Conservation (phyloP, 2,329 filamentous ascomycete species). For the Colletotrichum limetticola region DNA sequence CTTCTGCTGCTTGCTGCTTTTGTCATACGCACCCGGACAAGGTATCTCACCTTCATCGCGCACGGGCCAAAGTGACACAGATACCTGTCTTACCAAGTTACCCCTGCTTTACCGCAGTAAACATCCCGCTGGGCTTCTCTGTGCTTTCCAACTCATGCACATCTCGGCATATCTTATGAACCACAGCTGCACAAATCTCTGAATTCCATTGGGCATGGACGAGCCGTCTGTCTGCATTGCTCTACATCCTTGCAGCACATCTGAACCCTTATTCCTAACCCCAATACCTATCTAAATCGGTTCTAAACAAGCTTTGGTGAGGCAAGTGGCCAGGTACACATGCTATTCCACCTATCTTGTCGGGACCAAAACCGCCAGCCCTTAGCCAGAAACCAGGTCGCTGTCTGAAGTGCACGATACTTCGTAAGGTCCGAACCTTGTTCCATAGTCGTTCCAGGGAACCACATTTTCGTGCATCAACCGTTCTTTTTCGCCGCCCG, state of each 20-base stretch:
- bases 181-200: slow-evolving; percentile 1
- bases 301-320: not conserved
- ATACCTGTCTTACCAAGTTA: slow-evolving; percentile 7
- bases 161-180: slow-evolving; percentile 24
- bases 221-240: not conserved
- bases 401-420: not conserved
- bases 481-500: not conserved
- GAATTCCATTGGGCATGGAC: not conserved
- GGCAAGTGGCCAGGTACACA: not conserved
- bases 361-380: not conserved
- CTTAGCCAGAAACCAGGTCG: too few relatives aligned
- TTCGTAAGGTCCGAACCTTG: not conserved
- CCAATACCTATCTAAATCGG: not conserved
- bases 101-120: slow-evolving; percentile 26
- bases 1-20: slow-evolving; percentile 12
- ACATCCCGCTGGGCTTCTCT: slow-evolving; percentile 8
- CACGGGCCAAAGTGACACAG: slow-evolving; percentile 27
- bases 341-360: not conserved
- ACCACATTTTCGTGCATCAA: not conserved
- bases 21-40: slow-evolving; percentile 15
- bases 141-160: slow-evolving; percentile 16
- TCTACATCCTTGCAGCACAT: not conserved
- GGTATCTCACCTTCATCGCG: not conserved
- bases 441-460: not conserved
- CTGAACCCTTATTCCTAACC: not conserved